phyloP scores from a whole-genome alignment of 1,284 basidiomycete genomes.

The Pseudomicrostroma phylloplanum region DNA sequence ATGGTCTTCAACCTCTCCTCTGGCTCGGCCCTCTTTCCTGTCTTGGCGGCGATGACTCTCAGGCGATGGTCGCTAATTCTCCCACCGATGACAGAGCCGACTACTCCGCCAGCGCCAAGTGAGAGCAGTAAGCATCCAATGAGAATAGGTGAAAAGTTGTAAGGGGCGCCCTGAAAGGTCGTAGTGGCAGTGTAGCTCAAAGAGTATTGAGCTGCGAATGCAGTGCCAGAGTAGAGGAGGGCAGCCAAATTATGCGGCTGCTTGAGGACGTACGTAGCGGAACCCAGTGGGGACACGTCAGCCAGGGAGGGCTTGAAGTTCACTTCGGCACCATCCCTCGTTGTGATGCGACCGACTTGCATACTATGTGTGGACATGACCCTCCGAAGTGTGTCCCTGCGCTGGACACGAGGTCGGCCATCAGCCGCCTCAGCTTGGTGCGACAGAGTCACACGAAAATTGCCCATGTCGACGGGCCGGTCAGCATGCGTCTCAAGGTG shows the following conservation, averaged over 20 bases:
- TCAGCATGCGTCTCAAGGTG: too few relatives aligned
- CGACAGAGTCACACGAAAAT: too few relatives aligned
- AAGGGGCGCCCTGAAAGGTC: slow-evolving; percentile 16
- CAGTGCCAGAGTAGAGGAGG: slow-evolving; percentile 14
- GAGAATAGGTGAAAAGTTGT: slow-evolving; percentile 14
- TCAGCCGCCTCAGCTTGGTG: too few relatives aligned
- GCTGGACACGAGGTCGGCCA: too few relatives aligned
- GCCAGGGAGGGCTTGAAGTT: slow-evolving; percentile 17
- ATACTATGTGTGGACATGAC: too few relatives aligned
- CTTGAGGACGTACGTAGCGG: slow-evolving; percentile 10
- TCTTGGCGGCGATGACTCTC: slow-evolving; percentile 37
- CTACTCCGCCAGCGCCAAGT: slow-evolving; percentile 57
- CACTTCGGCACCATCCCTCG: too few relatives aligned
- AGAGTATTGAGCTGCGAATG: slow-evolving; percentile 17
- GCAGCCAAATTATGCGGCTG: slow-evolving; percentile 22
- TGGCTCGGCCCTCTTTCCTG: slow-evolving; percentile 8
- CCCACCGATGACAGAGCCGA: slow-evolving; percentile 69
- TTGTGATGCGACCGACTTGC: background rate
- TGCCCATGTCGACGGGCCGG: too few relatives aligned
- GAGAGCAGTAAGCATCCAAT: slow-evolving; percentile 21
- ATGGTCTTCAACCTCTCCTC: slow-evolving; percentile 23
- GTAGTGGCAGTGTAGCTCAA: slow-evolving; percentile 16
- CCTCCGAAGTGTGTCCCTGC: too few relatives aligned
- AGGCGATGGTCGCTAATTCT: slow-evolving; percentile 64
- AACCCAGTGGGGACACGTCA: slow-evolving; percentile 17